These are phyloP conservation scores for Penicillium digitatum DNA, from an alignment of 2,329 filamentous ascomycete species.

Conservation along the genomic window DNA sequence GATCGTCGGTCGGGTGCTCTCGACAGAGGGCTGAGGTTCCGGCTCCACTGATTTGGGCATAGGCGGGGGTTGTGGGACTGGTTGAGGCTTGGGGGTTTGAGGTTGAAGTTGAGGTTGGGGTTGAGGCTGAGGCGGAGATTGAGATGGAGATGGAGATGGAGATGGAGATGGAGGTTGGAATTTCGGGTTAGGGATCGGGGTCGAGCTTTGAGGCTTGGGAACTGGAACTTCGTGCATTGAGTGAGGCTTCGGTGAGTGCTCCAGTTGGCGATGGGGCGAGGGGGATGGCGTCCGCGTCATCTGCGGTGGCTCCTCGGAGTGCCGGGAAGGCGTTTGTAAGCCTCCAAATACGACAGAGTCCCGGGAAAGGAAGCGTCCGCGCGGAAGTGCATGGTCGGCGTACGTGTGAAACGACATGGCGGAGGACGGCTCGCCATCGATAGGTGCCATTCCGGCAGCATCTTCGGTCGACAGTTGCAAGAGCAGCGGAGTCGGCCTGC, in stretches of 20 bases:
- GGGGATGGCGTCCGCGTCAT: slow-evolving; percentile 34
- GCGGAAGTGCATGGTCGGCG: slow-evolving; percentile 75
- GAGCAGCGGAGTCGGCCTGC: slow-evolving; percentile 34
- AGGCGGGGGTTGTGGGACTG: slow-evolving; percentile 2
- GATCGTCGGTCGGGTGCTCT: slow-evolving; percentile 14
- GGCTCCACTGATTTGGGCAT: slow-evolving; percentile 4
- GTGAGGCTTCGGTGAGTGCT: slow-evolving; percentile 27
- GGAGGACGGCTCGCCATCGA: slow-evolving; percentile 33
- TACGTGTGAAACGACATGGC: slow-evolving; percentile 75
- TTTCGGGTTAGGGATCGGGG: background rate
- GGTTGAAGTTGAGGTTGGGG: background rate
- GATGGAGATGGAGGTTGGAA: background rate
- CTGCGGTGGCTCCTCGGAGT: slow-evolving; percentile 22
- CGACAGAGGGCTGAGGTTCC: slow-evolving; percentile 11
- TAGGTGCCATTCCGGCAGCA: slow-evolving; percentile 9
- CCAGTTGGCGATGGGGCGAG: slow-evolving; percentile 18
- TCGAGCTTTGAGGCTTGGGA: background rate
- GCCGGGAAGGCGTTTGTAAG: slow-evolving; percentile 41
- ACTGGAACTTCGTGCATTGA: slow-evolving; percentile 27
- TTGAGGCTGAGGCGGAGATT: background rate
- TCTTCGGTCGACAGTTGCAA: slow-evolving; percentile 26
- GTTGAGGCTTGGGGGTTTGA: slow-evolving; percentile 8
- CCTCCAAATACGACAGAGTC: slow-evolving; percentile 59
- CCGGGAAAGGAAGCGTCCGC: slow-evolving; percentile 74
- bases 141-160: background rate